Base-by-base conservation (phyloP, 2,329 filamentous ascomycete species). In the Alternaria gansuensis region DNA sequence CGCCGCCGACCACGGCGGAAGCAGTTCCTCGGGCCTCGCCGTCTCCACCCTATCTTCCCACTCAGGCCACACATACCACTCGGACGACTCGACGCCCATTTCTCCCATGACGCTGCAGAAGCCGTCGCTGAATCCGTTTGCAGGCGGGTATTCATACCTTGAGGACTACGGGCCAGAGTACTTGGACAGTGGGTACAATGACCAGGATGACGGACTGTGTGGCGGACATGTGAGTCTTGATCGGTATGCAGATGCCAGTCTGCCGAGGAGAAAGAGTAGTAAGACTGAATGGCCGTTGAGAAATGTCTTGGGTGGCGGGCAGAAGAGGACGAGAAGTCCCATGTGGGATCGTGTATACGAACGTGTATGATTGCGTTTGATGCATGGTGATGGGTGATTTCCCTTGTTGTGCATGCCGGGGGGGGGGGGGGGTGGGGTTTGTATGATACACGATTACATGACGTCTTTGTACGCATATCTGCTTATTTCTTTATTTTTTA, bases 141-240 rank as follows among this genome's bases (percentile, higher is more conserved):
- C 51, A 10, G 69, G 69, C 36, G 65, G 68, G 7, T 63, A 71
- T 37, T 51, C 54, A 3, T 76, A 76, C 43, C 59, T 71, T 14
- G 75, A 77, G 36, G 71, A 75, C 54, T 75, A 75, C 31, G 71
- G 71, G 4, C 70, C 74, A 2, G 74, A 75, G 40, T 76, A 69
- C 40, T 55, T 46, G 9, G 34, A 55, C n/a, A 29, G 51, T 9
- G 45, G 52, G 33, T 49, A 44, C 11, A 29, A 50, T 8, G 71
- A 72, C 28, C 61, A 67, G 3, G 65, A 72, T n/a, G 68, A 73
- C 21, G 72, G 71, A 0, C 24, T 72, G 21, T 75, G 74, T 43
- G 74, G 74, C 8, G 73, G 73, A 1, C 56, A 75, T 13, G 64
- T 65, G 5, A 72, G 67, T 39, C 44, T 75, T 2, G 69, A 72